phyloP scores from a whole-genome alignment of 1,284 basidiomycete genomes.

The Blastosporella zonata region DNA sequence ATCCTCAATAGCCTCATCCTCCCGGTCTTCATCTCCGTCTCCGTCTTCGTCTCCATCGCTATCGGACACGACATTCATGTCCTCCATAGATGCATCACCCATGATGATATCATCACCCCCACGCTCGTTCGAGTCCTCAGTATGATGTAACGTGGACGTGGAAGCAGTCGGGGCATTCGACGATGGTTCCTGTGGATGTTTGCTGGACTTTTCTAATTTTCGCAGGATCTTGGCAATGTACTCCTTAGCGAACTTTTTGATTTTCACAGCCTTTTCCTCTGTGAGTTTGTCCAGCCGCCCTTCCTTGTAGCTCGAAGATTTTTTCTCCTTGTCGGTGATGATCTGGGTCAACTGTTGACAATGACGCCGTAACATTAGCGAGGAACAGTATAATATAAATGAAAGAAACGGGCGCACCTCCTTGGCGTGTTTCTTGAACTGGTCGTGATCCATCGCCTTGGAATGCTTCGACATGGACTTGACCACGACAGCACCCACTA shows the following conservation, averaged over 20 bases:
- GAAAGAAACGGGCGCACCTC: slow-evolving; percentile 57
- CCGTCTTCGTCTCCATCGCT: slow-evolving; percentile 15
- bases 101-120: slow-evolving; percentile 31
- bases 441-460: slow-evolving; percentile 76
- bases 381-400: background rate
- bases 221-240: slow-evolving; percentile 72
- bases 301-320: slow-evolving; percentile 73
- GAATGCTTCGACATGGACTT: slow-evolving; percentile 89
- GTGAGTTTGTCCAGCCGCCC: slow-evolving; percentile 72
- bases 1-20: background rate
- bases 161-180: slow-evolving; percentile 28
- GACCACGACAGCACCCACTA: slow-evolving; percentile 89
- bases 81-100: slow-evolving; percentile 20
- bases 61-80: slow-evolving; percentile 22
- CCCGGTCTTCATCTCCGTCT: slow-evolving; percentile 11
- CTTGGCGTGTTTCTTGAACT: slow-evolving; percentile 94
- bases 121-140: slow-evolving; percentile 37
- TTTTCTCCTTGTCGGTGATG: slow-evolving; percentile 93
- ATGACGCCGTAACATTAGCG: background rate
- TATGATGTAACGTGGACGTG: slow-evolving; percentile 34
- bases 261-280: slow-evolving; percentile 85
- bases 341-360: slow-evolving; percentile 48
- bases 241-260: slow-evolving; percentile 92
- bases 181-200: slow-evolving; percentile 25
- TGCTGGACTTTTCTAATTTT: slow-evolving; percentile 54